A percentile compares a stretch with the other conserved stretches of the same genome.
These are phyloP conservation scores for Schizosaccharomyces lindneri DNA, from an alignment of 805 yeast species.

Conservation along the genomic window DNA sequence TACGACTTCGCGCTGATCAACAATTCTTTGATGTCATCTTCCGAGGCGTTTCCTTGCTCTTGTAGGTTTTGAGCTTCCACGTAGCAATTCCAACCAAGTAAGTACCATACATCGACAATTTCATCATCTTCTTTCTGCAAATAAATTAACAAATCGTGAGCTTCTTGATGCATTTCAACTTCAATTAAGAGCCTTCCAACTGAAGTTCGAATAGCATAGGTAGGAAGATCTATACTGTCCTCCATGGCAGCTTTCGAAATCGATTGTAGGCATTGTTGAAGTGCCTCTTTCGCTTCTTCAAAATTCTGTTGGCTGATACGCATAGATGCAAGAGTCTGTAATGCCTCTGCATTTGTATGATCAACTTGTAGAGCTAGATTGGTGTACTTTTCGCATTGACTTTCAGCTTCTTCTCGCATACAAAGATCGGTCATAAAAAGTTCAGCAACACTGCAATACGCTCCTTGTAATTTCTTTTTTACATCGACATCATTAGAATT, in stretches of 20 bases:
- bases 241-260: slow-evolving; percentile 30
- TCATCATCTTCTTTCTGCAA: slow-evolving; percentile 31
- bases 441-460: slow-evolving; percentile 61
- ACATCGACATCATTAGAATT: slow-evolving; percentile 5
- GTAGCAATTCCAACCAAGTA: slow-evolving; percentile 51
- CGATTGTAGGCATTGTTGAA: slow-evolving; percentile 16
- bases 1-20: neutral
- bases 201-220: slow-evolving; percentile 35
- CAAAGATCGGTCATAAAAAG: slow-evolving; percentile 91
- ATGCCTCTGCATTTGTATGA: slow-evolving; percentile 42
- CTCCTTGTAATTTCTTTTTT: slow-evolving; percentile 16
- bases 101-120: slow-evolving; percentile 50
- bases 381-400: slow-evolving; percentile 46
- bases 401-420: slow-evolving; percentile 72
- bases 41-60: neutral
- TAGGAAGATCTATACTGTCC: slow-evolving; percentile 14
- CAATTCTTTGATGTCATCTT: neutral
- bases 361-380: slow-evolving; percentile 30
- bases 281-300: slow-evolving; percentile 44
- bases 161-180: slow-evolving; percentile 42
- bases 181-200: slow-evolving; percentile 37
- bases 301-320: slow-evolving; percentile 60
- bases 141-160: neutral
- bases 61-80: slow-evolving; percentile 2
- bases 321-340: slow-evolving; percentile 59